Base-by-base conservation (phyloP, 1,284 basidiomycete genomes). In the Ustilago crameri region DNA sequence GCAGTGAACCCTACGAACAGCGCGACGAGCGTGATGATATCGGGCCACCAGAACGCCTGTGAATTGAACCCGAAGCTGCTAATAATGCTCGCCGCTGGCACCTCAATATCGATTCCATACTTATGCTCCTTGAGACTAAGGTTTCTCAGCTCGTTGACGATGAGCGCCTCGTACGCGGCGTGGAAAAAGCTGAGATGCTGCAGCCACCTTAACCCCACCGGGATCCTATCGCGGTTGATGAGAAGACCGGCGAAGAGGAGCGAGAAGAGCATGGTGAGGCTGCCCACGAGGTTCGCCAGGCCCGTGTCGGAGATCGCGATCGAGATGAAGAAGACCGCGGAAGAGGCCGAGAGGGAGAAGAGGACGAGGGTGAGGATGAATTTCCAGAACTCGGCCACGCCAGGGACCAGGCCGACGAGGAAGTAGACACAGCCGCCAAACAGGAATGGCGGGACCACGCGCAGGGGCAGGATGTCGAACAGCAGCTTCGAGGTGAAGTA, bases 161-260 rank as follows among this genome's bases (percentile, higher is more conserved):
- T 90, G 26, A 98, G 87, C 1, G 92, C 93, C 85, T 98, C 95
- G 80, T 93, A 98, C 0, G 92, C 95, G n/a, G 95, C 95, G 85
- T 98, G 95, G 90, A 96, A 98, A 87, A 98, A 98, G 3, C 93
- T 95, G 14, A 93, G 82, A 1, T 91, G 93, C 81, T 93, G 91
- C 68, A 98, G 85, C 92, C 93, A 96, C 59, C 88, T 89, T 47
- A 95, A 86, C 37, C 86, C 87, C 0, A 86, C 86, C 0, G 89
- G 87, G 12, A 97, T 89, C 23, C 91, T 90, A 74, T 95, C 91
- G 47, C 93, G 89, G 84, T 98, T 98, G 86, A 98, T 93, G 56
- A 98, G 86, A 58, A 98, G 85, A 5, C 95, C 95, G 5, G 95
- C 95, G 85, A 98, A 98, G 59, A 98, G 87, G 54, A 98, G 86